Evolutionary conservation across 331 rosid genomes (phyloP), one percentile per base, ranked within the genome.

Genomic region (Pyrus hybrid): DNA sequence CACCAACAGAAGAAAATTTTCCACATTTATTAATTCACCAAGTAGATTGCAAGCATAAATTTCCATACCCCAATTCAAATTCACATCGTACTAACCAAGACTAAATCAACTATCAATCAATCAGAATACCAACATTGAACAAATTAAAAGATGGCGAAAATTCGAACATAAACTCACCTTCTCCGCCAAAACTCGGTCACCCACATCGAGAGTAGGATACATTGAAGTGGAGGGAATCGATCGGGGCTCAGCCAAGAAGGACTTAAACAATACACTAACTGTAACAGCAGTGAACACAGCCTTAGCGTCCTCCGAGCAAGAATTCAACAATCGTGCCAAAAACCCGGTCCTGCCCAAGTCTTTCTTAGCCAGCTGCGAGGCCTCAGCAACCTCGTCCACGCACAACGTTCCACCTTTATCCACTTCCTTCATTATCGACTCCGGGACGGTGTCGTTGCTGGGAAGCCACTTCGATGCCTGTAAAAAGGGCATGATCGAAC

Each of bases 141-240:
- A 16, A 53, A 16, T 53, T 20, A 53, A 20, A 51, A 53, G 21
- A 53, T 7, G 0, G 21, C 9, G 4, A 51, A 49, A 32, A 43
- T 10, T 6, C 6, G 30, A n/a, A 37, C 16, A 26, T 26, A 3
- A 26, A 26, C 28, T 26, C 2, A 93, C 99, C 99, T 94, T 94
- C 83, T 94, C 97, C 0, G 99, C 89, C 57, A 94, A 77, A 85
- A 94, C 73, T 8, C 99, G 99, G 72, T 94, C 99, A 49, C 99
- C 99, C 3, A 83, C 93, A 71, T 90, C 90, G 20, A 94, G 91
- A 41, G 97, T 92, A 12, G 99, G 99, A 76, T 45, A 80, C 99
- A 94, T 92, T n/a, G 99, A 94, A 75, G 93, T 21, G n/a, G 99
- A 94, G 47, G 99, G 97, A 82, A 94, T 94, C 16, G 99, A 94